Evolutionary conservation across 2,329 filamentous ascomycete genomes (phyloP), one percentile per base, ranked within the genome.

Genomic region (Hypomyces rosellus): DNA sequence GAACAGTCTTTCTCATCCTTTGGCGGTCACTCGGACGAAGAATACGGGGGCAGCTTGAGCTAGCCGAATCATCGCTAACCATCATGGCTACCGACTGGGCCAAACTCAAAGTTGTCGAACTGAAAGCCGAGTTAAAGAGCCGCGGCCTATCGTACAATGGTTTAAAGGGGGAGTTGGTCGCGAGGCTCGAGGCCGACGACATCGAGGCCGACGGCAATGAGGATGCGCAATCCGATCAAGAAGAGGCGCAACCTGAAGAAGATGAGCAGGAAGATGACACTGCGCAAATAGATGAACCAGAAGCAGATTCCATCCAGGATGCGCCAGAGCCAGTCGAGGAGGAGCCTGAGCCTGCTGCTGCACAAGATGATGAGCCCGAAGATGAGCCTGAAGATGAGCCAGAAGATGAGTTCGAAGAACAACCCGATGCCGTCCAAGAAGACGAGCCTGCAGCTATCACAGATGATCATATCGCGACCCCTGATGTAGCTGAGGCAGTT

Each of bases 121-220:
- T 92, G 52, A 86, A 85, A 67, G 80, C 81, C 18, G 86, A 90
- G 72, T 76, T 91, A 39, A 89, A 88, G 69, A 75, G 74, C 52
- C 80, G 86, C 55, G 82, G 83, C n/a, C 77, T 91, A 37, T 72
- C 82, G 5, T 78, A 82, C 54, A 79, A 80, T 20, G 88, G 88
- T 8, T 75, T 89, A 47, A 88, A 90, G 64, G 76, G 82, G 20
- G 86, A 86, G 53, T 78, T 90, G 43, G 75, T 91, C 50, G 78
- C 84, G 53, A 80, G 85, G 52, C 69, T 92, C 42, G 63, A 73
- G 43, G 60, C 54, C n/a, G 57, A 58, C 22, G 63, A 63, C 46
- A 50, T 54, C 20, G 42, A 55, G 37, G 42, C 47, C 15, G 50
- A 49, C 51, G 41, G 55, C 50, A 45, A 56, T 48, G 43, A 51